A percentile compares a stretch with the other conserved stretches of the same genome.
Evolutionary conservation across 306 rosid genomes (phyloP).

Genomic region (Casuarina equisetifolia): DNA sequence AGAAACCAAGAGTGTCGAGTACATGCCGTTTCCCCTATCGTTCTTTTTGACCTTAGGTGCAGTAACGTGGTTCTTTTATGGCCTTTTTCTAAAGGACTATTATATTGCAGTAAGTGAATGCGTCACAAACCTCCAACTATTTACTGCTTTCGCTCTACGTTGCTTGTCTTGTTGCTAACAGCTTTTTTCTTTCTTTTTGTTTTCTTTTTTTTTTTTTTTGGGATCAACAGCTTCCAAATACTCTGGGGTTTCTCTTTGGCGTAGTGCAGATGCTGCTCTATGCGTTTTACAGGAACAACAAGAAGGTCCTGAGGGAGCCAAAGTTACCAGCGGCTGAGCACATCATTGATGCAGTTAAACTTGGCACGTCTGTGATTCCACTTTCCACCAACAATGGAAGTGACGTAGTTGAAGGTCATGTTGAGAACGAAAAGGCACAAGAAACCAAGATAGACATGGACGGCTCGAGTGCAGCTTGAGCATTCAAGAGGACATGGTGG

Average conservation of each 20-base stretch:
- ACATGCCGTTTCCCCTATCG: constrained; percentile 84
- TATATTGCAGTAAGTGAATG: constrained; percentile 70
- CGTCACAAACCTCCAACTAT: neutral
- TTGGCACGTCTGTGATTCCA: constrained; percentile 32
- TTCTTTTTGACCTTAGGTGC: constrained; percentile 78
- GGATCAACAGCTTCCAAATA: constrained; percentile 67
- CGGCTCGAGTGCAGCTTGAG: constrained; percentile 2
- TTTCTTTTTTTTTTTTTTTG: constrained; percentile 18
- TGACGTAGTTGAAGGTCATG: constrained; percentile 15
- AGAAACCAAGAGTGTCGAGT: constrained; percentile 77
- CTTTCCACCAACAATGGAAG: constrained; percentile 18
- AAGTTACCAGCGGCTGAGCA: constrained; percentile 61
- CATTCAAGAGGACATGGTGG: constrained; percentile 1
- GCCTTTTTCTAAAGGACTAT: constrained; percentile 72
- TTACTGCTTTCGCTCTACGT: no score
- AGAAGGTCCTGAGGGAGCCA: constrained; percentile 35
- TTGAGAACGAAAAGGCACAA: constrained; percentile 31
- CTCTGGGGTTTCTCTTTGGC: constrained; percentile 84
- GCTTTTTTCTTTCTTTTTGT: constrained; percentile 12
- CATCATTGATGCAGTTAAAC: constrained; percentile 59
- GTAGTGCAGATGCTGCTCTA: constrained; percentile 77
- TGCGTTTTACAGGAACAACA: constrained; percentile 60
- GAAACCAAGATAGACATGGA: constrained; percentile 19
- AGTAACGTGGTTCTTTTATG: constrained; percentile 95
- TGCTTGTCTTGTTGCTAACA: neutral